Base-by-base conservation (phyloP, 106 monocot species). In the Dioscorea zingiberensis region DNA sequence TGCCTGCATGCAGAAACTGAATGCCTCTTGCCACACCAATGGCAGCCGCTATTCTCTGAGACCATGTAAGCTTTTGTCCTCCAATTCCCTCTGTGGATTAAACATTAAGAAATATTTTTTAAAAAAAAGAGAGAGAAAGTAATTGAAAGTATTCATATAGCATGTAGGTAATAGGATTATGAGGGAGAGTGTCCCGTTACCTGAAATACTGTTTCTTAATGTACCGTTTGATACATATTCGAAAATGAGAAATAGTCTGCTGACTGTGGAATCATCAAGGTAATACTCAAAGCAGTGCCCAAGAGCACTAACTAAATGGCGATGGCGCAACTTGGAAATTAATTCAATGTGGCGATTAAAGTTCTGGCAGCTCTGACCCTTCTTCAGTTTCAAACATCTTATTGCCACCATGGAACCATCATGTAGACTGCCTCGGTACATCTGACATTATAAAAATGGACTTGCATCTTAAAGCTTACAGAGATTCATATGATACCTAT, bases 261-360 rank as follows among this genome's bases (percentile, higher is more conserved):
- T 91, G 56, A 91, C 72, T 47, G 81, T 78, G 3, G 92, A 88
- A 71, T 89, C 91, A 21, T 92, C 88, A 2, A 91, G 79, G 59
- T 81, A 70, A 64, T 84, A 88, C 74, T 89, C 92, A 47, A 92
- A 91, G 84, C 97, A 92, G 32, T 98, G 97, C 14, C 97, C 97
- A 57, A 98, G 83, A 57, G 91, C 84, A 55, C 97, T 98, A 48
- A 86, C 80, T 65, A 98, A 73, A 77, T 98, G 85, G 25, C 77
- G 80, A 73, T 98, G 92, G 54, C 97, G 86, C n/a, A 98, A 92
- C 79, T 89, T 98, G 2, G 97, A 81, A 45, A 92, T 80, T 27
- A 86, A 74, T 68, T 98, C 92, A 45, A 98, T 92, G 63, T 92
- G 80, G 13, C 68, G 83, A 56, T 69, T 83, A 60, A 92, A 81